Percentiles rank a stretch among this genome's conserved stretches.
These are phyloP conservation scores for Lathyrus oleraceus DNA, from an alignment of 306 rosid species.

Conservation along the genomic window DNA sequence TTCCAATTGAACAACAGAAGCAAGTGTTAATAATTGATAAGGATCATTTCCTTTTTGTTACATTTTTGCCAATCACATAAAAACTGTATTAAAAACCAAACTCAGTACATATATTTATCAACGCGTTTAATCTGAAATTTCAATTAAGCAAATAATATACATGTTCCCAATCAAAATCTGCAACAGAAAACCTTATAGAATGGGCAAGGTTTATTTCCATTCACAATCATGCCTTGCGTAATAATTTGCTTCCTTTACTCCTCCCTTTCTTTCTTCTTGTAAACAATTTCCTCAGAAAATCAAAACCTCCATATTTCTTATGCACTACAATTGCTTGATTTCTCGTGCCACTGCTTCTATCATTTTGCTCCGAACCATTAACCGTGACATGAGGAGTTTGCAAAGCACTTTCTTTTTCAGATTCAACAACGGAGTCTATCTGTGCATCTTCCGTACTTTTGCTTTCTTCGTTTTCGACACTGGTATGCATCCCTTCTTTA, in stretches of 20 bases:
- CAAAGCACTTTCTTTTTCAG: slow-evolving; percentile 34
- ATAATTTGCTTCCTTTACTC: slow-evolving; percentile 40
- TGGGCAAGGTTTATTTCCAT: slow-evolving; percentile 13
- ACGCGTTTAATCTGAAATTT: slow-evolving; percentile 22
- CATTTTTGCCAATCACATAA: not conserved
- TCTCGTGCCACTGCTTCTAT: slow-evolving; percentile 34
- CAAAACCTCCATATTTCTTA: slow-evolving; percentile 58
- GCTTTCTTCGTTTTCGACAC: slow-evolving; percentile 38
- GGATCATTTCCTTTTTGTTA: not conserved
- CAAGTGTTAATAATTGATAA: too few species aligned
- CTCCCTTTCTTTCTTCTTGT: slow-evolving; percentile 55
- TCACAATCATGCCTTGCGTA: slow-evolving; percentile 38
- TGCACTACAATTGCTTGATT: slow-evolving; percentile 48
- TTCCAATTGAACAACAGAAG: not conserved
- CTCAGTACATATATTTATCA: slow-evolving; percentile 9
- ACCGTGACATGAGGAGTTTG: slow-evolving; percentile 30
- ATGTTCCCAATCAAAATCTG: slow-evolving; percentile 38
- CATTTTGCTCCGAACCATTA: slow-evolving; percentile 37
- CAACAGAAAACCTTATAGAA: slow-evolving; percentile 32
- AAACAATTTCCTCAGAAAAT: slow-evolving; percentile 63
- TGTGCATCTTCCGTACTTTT: slow-evolving; percentile 31
- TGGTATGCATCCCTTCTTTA: slow-evolving; percentile 25
- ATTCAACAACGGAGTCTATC: slow-evolving; percentile 35
- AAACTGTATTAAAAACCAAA: slow-evolving; percentile 1
- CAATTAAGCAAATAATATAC: slow-evolving; percentile 30